A percentile compares a stretch with the other conserved stretches of the same genome.
These are phyloP conservation scores for Sextonia rubra DNA, from an alignment of 164 flowering plant species.

Conservation along the genomic window DNA sequence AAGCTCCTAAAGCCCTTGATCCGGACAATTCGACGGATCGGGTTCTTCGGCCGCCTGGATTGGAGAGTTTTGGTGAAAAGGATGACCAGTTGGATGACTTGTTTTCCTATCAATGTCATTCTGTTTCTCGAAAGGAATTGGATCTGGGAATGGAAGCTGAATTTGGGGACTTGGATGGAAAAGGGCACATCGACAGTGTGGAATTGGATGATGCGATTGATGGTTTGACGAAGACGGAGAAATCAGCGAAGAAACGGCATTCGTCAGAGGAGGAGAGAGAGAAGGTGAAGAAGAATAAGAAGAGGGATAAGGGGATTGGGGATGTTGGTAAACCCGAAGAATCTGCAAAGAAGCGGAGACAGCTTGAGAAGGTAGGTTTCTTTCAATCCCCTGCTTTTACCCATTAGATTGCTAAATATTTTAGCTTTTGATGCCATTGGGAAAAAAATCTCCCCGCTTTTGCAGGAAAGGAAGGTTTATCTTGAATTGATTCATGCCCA, in stretches of 20 bases:
- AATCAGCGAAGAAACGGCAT: conserved; percentile 13
- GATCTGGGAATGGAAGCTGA: conserved; percentile 15
- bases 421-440: not conserved
- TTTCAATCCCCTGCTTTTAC: not conserved
- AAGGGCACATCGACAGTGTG: conserved; percentile 8
- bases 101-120: conserved; percentile 12
- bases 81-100: conserved; percentile 10
- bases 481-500: conserved; percentile 63
- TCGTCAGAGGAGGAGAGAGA: conserved; percentile 19
- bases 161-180: conserved; percentile 16
- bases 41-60: not conserved
- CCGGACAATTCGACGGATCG: conserved; percentile 4
- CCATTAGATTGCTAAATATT: not conserved
- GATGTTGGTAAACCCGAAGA: conserved; percentile 23
- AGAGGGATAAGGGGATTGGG: conserved; percentile 12
- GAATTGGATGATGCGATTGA: conserved; percentile 10
- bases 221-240: conserved; percentile 7
- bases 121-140: conserved; percentile 22
- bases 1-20: not conserved
- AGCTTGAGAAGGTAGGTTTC: conserved; percentile 39
- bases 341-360: conserved; percentile 27
- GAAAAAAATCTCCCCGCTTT: conserved; percentile 1
- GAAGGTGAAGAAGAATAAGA: conserved; percentile 29
- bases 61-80: conserved; percentile 14
- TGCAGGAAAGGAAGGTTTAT: conserved; percentile 54